Evolutionary conservation across 2,329 filamentous ascomycete species (phyloP).

Genomic region (Diaporthe citriasiana): DNA sequence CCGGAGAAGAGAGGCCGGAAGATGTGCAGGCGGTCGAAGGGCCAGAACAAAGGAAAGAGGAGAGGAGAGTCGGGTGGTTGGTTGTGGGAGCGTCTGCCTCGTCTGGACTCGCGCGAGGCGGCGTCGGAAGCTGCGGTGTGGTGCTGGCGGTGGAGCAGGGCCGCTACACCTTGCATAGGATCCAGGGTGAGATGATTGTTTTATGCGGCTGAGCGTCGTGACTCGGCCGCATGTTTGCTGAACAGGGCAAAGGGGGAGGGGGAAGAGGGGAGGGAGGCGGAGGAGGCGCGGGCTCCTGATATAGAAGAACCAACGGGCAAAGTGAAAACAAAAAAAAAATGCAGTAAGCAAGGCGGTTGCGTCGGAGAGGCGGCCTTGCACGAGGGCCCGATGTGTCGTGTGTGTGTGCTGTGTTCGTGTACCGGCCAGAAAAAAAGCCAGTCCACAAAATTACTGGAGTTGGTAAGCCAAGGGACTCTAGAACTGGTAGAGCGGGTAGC

Average conservation of each 20-base stretch:
- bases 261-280: neutral
- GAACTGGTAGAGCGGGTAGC: neutral
- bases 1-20: conserved; percentile 68
- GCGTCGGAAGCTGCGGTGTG: conserved; percentile 46
- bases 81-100: conserved; percentile 59
- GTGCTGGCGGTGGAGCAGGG: conserved; percentile 52
- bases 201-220: conserved; percentile 66
- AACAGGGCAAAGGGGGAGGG: conserved; percentile 34
- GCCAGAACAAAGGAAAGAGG: conserved; percentile 49
- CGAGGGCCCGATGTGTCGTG: conserved; percentile 21
- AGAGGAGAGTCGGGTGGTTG: conserved; percentile 57
- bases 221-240: conserved; percentile 69
- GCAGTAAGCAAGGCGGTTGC: conserved; percentile 9
- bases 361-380: conserved; percentile 33
- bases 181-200: conserved; percentile 67
- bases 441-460: conserved; percentile 3
- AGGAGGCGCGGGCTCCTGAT: conserved; percentile 10
- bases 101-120: conserved; percentile 59
- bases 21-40: conserved; percentile 57
- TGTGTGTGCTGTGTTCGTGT: neutral
- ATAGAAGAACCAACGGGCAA: conserved; percentile 1
- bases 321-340: conserved; percentile 8
- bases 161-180: conserved; percentile 61
- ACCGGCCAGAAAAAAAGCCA: neutral
- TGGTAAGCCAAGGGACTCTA: neutral